These are phyloP conservation scores for Tribonema minus DNA, from an alignment of 108 stramenopile species.

Conservation along the genomic window DNA sequence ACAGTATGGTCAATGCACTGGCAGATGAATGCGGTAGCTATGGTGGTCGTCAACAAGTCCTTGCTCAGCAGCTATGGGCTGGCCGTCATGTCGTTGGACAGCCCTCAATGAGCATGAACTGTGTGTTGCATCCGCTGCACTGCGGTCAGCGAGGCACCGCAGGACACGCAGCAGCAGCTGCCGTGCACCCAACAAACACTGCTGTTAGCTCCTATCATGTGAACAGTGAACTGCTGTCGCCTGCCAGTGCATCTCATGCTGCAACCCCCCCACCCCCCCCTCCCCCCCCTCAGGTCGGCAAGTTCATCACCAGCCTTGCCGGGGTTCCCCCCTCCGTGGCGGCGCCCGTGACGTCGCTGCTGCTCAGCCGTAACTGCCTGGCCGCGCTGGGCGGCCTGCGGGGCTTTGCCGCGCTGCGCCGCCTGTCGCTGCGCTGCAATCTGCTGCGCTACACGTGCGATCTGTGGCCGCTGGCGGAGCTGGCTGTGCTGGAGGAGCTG, in stretches of 20 bases:
- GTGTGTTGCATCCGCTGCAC: not conserved
- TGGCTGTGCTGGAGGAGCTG: constrained; percentile 9
- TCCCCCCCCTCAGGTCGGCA: constrained; percentile 2
- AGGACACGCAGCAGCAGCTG: not conserved
- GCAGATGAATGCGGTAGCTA: no score
- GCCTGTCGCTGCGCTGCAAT: constrained; percentile 13
- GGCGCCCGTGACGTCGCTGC: constrained; percentile 1
- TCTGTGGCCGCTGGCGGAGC: constrained; percentile 1
- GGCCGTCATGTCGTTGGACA: no score
- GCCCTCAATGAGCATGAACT: not conserved
- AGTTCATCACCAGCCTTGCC: constrained; percentile 3
- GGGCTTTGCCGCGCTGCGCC: not conserved
- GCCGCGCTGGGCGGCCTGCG: not conserved
- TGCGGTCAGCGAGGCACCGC: not conserved
- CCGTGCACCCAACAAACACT: not conserved
- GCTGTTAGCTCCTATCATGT: not conserved
- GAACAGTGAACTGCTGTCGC: not conserved
- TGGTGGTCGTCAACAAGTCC: no score
- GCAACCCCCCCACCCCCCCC: not conserved
- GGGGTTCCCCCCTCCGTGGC: constrained; percentile 7
- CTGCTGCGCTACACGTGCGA: constrained; percentile 12
- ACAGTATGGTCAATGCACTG: no score
- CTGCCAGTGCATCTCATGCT: not conserved
- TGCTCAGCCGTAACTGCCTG: constrained; percentile 23
- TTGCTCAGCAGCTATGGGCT: no score